These are phyloP conservation scores for Alternaria atra DNA, from an alignment of 2,329 filamentous ascomycete genomes.

Conservation along the genomic window DNA sequence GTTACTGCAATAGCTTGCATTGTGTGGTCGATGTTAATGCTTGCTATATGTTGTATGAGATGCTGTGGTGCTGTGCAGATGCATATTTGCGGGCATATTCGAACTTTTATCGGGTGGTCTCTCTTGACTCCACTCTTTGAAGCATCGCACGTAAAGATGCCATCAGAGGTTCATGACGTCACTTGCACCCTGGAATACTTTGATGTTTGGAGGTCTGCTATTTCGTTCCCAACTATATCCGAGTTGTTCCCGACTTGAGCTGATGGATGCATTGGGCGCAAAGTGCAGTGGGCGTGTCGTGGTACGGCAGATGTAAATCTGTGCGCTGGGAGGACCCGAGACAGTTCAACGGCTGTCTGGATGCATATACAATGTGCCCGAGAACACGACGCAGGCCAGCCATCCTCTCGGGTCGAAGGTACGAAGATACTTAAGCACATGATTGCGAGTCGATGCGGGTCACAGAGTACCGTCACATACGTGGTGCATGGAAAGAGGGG, in stretches of 20 bases:
- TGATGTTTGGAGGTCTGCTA: background rate
- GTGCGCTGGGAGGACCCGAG: constrained; percentile 9
- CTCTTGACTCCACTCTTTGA: background rate
- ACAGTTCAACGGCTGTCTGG: background rate
- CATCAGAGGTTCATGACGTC: constrained; percentile 12
- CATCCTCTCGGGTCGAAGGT: background rate
- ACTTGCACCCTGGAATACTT: background rate
- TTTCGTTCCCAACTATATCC: background rate
- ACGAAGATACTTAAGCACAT: constrained; percentile 24
- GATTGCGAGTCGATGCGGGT: constrained; percentile 28
- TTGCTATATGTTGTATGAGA: background rate
- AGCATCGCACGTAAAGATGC: constrained; percentile 4
- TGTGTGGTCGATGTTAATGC: background rate
- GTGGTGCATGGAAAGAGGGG: constrained; percentile 21
- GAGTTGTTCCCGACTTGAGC: background rate
- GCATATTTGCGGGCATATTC: background rate
- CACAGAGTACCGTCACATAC: constrained; percentile 14
- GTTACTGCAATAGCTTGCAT: constrained; percentile 16
- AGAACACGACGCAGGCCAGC: background rate
- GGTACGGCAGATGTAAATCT: constrained; percentile 3
- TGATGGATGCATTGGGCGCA: background rate
- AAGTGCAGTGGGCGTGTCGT: constrained; percentile 7
- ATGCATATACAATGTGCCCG: background rate
- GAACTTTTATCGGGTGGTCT: background rate
- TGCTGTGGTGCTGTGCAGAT: background rate